Base-by-base conservation (phyloP, 1,284 basidiomycete species). In the Microbotryum scabiosae region DNA sequence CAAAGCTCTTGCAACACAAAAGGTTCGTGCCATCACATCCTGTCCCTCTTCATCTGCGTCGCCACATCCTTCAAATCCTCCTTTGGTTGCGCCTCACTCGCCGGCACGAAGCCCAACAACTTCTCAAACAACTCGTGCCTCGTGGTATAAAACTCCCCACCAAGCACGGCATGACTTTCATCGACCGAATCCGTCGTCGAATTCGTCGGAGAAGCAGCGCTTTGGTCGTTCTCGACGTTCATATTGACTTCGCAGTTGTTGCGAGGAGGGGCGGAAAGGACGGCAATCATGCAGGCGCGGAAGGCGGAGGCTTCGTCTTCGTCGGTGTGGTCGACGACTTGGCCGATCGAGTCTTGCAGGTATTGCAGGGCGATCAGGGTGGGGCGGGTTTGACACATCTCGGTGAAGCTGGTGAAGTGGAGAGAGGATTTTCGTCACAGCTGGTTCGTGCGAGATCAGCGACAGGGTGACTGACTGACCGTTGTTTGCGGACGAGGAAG, bases 361-460 rank as follows among this genome's bases (percentile, higher is more conserved):
- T 76, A 76, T 57, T 71, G 64, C 4, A 75, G 61, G 20, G 75
- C 75, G 51, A 68, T 61, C 26, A 76, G 59, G 8, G 72, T 72
- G 25, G 71, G 62, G 5, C 64, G 56, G 0, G 58, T 58, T 16
- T 52, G 53, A 56, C 69, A 70, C 41, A 72, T 62, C 56, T 70
- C 70, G 59, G 56, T 58, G 59, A 70, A 72, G 5, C 69, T 68
- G 57, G 25, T 48, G 16, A 8, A 20, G 25, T 1, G 25, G 12
- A n/a, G 47, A 4, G 7, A 36, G 30, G 2, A 9, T 30, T 20
- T 3, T 21, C 20, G 36, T 57, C 16, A 49, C 50, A 14, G 14
- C 23, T n/a, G 32, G 52, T 23, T 14, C 18, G 21, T 18, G 36
- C 6, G 54, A 56, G 14, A 41, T 43, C 9, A 51, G 50, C 5